Evolutionary conservation across 495 filamentous ascomycete genomes (phyloP).

Genomic region (Talaromyces thailandensis): DNA sequence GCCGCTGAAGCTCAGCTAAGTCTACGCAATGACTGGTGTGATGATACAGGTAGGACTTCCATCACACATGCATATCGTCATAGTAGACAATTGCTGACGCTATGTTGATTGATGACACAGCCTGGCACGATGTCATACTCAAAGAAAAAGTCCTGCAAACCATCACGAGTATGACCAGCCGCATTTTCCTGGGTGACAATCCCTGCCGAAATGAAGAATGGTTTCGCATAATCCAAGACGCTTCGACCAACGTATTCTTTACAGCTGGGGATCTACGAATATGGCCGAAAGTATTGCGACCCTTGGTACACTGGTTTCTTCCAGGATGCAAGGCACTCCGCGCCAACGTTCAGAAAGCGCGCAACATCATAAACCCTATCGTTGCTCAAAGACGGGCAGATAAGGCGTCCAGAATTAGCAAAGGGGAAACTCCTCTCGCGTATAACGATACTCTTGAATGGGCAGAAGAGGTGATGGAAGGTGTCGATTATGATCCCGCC

Average conservation of each 20-base stretch:
- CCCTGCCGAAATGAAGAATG: constrained; percentile 33
- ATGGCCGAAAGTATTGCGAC: constrained; percentile 27
- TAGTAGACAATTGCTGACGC: neutral
- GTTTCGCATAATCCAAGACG: constrained; percentile 28
- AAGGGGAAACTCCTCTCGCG: neutral
- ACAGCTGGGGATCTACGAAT: constrained; percentile 21
- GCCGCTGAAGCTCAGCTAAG: no score
- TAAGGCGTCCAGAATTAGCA: constrained; percentile 3
- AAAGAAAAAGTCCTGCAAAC: constrained; percentile 28
- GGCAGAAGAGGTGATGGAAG: constrained; percentile 11
- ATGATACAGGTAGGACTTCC: neutral
- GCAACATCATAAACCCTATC: neutral
- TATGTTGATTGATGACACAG: neutral
- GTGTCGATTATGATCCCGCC: constrained; percentile 12
- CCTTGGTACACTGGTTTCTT: constrained; percentile 14
- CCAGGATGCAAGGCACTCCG: neutral
- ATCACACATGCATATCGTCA: neutral
- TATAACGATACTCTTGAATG: constrained; percentile 19
- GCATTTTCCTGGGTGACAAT: constrained; percentile 34
- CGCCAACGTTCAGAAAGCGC: neutral
- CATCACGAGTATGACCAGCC: constrained; percentile 35
- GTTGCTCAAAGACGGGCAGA: neutral
- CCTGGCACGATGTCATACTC: constrained; percentile 13
- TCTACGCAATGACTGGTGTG: no score
- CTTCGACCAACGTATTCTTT: constrained; percentile 27